Percentiles rank a stretch among this genome's conserved stretches.
Conservation (phyloP, 805 yeast species). For the Diddensiella transvaalensis region DNA sequence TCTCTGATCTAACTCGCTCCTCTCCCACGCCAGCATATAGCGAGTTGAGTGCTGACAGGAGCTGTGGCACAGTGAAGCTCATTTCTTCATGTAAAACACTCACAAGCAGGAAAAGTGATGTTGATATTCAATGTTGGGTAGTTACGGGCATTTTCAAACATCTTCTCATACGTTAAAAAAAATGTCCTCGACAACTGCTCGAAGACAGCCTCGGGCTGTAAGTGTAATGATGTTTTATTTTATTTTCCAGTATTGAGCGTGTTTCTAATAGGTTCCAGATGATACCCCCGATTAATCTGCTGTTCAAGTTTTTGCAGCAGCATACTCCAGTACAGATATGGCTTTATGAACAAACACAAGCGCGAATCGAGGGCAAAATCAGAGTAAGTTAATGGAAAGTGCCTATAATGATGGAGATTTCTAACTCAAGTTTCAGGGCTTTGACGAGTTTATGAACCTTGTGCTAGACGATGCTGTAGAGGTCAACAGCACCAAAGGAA, state of each 20-base stretch:
- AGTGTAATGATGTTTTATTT: slow-evolving; percentile 7
- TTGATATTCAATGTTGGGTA: too few species aligned
- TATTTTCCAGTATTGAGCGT: neutral
- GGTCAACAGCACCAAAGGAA: slow-evolving; percentile 50
- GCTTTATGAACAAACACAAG: slow-evolving; percentile 81
- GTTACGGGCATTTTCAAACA: too few species aligned
- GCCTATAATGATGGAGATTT: neutral
- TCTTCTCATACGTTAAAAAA: too few species aligned
- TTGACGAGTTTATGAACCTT: slow-evolving; percentile 95
- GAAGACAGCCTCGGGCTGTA: slow-evolving; percentile 46
- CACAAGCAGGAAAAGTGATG: too few species aligned
- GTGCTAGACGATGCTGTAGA: slow-evolving; percentile 64
- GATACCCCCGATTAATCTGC: slow-evolving; percentile 88
- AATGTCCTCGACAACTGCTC: slow-evolving; percentile 13
- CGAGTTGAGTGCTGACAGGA: slow-evolving; percentile 38
- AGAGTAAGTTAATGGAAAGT: slow-evolving; percentile 33
- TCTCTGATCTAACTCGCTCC: slow-evolving; percentile 44
- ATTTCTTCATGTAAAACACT: slow-evolving; percentile 4
- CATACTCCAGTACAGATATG: slow-evolving; percentile 78
- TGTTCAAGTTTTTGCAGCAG: slow-evolving; percentile 82
- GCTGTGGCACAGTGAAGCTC: slow-evolving; percentile 2
- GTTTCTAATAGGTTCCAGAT: too few species aligned
- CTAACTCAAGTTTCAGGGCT: slow-evolving; percentile 46
- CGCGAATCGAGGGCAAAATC: slow-evolving; percentile 76
- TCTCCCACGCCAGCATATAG: slow-evolving; percentile 40